Percentiles rank a stretch among this genome's conserved stretches.
Evolutionary conservation across 106 monocot genomes (phyloP).

Genomic region (Narthecium ossifragum): DNA sequence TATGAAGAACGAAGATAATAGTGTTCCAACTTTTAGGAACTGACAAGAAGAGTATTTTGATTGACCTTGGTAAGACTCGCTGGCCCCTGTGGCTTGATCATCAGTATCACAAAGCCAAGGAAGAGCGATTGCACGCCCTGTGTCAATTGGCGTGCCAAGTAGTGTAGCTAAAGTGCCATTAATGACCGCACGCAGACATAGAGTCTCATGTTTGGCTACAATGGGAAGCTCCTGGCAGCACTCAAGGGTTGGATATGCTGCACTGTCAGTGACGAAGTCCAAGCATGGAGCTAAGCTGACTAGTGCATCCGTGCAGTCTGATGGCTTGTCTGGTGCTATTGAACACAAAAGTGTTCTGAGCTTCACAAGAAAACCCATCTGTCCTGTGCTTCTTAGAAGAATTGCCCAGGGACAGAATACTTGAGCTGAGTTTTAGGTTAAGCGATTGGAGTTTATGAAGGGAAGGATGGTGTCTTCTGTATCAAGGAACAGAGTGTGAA

Average conservation of each 20-base stretch:
- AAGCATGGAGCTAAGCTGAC: slow-evolving; percentile 3
- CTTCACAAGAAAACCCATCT: neutral
- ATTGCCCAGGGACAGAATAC: too few species aligned
- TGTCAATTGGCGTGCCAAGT: neutral
- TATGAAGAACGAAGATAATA: too few species aligned
- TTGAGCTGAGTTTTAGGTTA: too few species aligned
- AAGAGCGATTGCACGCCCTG: neutral
- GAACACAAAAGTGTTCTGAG: neutral
- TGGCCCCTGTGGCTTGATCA: too few species aligned
- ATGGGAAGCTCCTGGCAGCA: slow-evolving; percentile 5
- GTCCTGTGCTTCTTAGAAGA: too few species aligned
- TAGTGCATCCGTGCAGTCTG: slow-evolving; percentile 1
- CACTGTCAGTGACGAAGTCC: slow-evolving; percentile 3
- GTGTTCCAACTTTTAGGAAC: too few species aligned
- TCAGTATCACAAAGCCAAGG: neutral
- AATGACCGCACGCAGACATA: neutral
- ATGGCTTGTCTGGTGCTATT: neutral
- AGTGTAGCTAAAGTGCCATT: neutral
- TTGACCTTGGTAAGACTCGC: too few species aligned
- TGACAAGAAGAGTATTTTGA: too few species aligned
- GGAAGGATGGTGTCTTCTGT: too few species aligned
- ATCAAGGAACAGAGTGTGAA: too few species aligned
- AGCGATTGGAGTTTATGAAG: too few species aligned
- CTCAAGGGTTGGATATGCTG: neutral
- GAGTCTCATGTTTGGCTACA: neutral